These are phyloP conservation scores for Cercospora janseana DNA, from an alignment of 2,329 filamentous ascomycete species.

Conservation along the genomic window DNA sequence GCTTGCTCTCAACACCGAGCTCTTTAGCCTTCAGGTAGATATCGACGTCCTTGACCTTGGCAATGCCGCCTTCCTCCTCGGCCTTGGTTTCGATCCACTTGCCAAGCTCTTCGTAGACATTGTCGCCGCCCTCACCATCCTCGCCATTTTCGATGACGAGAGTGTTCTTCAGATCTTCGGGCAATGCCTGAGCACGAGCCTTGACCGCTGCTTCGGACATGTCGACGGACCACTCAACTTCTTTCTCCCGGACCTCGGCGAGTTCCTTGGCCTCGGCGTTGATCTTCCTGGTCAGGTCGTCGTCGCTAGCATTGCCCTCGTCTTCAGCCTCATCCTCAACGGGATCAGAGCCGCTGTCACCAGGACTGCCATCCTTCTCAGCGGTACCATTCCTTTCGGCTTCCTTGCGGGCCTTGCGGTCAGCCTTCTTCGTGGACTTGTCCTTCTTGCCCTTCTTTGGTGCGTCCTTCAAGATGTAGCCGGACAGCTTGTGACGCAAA, in stretches of 20 bases:
- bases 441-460: slow-evolving; percentile 94
- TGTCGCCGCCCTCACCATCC: slow-evolving; percentile 75
- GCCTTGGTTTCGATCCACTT: slow-evolving; percentile 84
- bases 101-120: slow-evolving; percentile 86
- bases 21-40: slow-evolving; percentile 98
- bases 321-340: slow-evolving; percentile 64
- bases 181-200: slow-evolving; percentile 87
- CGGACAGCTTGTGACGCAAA: slow-evolving; percentile 88
- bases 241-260: slow-evolving; percentile 65
- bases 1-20: slow-evolving; percentile 88
- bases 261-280: slow-evolving; percentile 69
- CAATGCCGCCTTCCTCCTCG: slow-evolving; percentile 67
- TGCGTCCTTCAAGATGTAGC: slow-evolving; percentile 95
- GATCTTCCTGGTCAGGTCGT: slow-evolving; percentile 80
- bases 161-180: slow-evolving; percentile 84
- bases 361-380: slow-evolving; percentile 60
- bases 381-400: slow-evolving; percentile 52
- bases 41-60: slow-evolving; percentile 80
- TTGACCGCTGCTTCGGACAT: slow-evolving; percentile 94
- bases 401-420: slow-evolving; percentile 80
- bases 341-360: slow-evolving; percentile 66
- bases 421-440: slow-evolving; percentile 88
- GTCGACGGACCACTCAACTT: slow-evolving; percentile 93
- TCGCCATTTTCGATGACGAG: slow-evolving; percentile 70
- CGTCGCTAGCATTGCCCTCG: slow-evolving; percentile 72